Evolutionary conservation across 345 rosid species (phyloP).

Genomic region (Trapa bicornis): DNA sequence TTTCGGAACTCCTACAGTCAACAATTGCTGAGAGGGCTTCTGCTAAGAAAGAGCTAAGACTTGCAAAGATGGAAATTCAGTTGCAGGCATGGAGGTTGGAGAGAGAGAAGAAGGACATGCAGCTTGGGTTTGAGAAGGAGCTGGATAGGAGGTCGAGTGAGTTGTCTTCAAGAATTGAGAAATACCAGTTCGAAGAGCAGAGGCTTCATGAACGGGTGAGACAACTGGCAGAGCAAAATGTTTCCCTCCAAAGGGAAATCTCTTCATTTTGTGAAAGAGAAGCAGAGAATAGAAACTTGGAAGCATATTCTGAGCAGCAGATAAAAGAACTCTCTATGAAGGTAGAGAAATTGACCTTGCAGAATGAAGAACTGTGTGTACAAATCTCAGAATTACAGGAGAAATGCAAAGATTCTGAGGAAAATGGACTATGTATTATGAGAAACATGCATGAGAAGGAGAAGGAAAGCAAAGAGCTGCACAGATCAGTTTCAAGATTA

Average conservation of each 20-base stretch:
- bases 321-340: conserved; percentile 41
- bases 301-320: conserved; percentile 46
- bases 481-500: conserved; percentile 56
- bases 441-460: conserved; percentile 76
- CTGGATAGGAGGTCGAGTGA: conserved; percentile 91
- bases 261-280: conserved; percentile 59
- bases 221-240: conserved; percentile 95
- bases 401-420: conserved; percentile 38
- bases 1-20: conserved; percentile 47
- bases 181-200: conserved; percentile 64
- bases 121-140: conserved; percentile 79
- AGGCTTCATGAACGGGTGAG: conserved; percentile 47
- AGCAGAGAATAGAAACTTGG: conserved; percentile 43
- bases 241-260: conserved; percentile 79
- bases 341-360: conserved; percentile 35
- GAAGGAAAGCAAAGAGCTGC: conserved; percentile 79
- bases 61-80: conserved; percentile 46
- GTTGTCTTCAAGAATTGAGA: conserved; percentile 82
- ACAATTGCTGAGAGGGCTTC: conserved; percentile 54
- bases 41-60: conserved; percentile 46
- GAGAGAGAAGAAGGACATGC: conserved; percentile 70
- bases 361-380: conserved; percentile 42
- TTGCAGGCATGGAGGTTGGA: conserved; percentile 45
- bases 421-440: conserved; percentile 37
- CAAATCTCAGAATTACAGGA: conserved; percentile 43